Base-by-base conservation (phyloP, 2,329 filamentous ascomycete species). In the Pyricularia grisea region DNA sequence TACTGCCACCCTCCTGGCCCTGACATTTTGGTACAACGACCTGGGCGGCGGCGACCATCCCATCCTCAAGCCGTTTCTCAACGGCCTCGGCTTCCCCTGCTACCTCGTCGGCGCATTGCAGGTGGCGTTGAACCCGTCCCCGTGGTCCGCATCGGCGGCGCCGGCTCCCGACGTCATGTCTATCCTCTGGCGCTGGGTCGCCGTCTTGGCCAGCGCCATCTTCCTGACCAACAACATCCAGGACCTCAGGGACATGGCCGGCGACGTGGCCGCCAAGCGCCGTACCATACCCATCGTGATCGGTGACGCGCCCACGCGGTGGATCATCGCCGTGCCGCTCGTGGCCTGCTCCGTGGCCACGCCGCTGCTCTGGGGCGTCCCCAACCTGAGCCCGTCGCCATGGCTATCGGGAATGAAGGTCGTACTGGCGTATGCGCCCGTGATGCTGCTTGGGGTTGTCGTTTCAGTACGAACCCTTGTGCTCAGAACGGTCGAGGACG, bases 21-120 rank as follows among this genome's bases (percentile, higher is more conserved):
- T 78, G 67, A 78, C 75, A 0, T 80, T 77, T 75, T 72, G 79
- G 67, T 83, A 83, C 72, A 82, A 82, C 70, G 80, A 82, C 55
- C 75, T 78, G 1, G 70, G 72, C 4, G 76, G 72, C 70, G 71
- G 70, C 6, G 74, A 78, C n/a, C 28, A 70, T 71, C 72, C 70
- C 75, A 77, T 71, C 74, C 25, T 78, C 6, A 73, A 69, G 30
- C 68, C 71, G 30, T 36, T 70, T 12, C 69, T 74, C 50, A 73
- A 71, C 27, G 70, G 72, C 12, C 28, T 72, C 25, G 71, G 68
- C 36, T 72, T 71, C 66, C 55, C 58, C 11, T 68, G 65, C 25
- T 69, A 66, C 30, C 23, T 27, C 20, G 68, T 69, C 20, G 70
- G 68, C 6, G 68, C 68, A 3, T 65, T 70, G 60, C 68, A 70